phyloP scores from a whole-genome alignment of 805 yeast genomes.

The Candida ortonii region DNA sequence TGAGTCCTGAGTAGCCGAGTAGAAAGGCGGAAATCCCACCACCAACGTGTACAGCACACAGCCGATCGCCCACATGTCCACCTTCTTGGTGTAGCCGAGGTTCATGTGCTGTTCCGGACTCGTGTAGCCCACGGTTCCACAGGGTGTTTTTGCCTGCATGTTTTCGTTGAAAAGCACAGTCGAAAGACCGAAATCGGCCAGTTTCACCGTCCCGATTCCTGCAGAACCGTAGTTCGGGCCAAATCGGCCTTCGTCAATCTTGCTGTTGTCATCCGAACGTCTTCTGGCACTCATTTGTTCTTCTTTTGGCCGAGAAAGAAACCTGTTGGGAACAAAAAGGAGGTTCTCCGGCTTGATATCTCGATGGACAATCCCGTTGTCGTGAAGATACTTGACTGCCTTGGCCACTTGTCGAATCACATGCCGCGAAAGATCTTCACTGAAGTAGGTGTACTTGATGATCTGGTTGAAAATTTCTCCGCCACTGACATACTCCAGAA shows the following conservation, averaged over 20 bases:
- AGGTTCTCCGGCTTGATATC: slow-evolving; percentile 83
- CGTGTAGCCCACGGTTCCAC: slow-evolving; percentile 75
- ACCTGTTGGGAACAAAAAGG: slow-evolving; percentile 55
- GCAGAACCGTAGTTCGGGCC: slow-evolving; percentile 56
- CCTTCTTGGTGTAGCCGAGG: slow-evolving; percentile 60
- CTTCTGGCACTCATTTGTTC: slow-evolving; percentile 46
- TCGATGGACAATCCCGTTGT: slow-evolving; percentile 71
- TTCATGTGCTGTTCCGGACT: slow-evolving; percentile 68
- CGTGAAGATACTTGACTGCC: slow-evolving; percentile 69
- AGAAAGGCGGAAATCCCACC: slow-evolving; percentile 75
- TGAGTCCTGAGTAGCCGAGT: slow-evolving; percentile 59
- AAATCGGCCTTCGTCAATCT: slow-evolving; percentile 62
- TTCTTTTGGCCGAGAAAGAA: slow-evolving; percentile 37
- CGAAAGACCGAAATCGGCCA: slow-evolving; percentile 71
- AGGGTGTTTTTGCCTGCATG: slow-evolving; percentile 61
- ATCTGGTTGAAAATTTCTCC: slow-evolving; percentile 82
- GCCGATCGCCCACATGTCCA: slow-evolving; percentile 73
- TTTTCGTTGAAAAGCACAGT: slow-evolving; percentile 46
- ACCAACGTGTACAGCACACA: slow-evolving; percentile 66
- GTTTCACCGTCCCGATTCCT: slow-evolving; percentile 58
- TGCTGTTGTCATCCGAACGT: slow-evolving; percentile 55
- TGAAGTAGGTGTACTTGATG: slow-evolving; percentile 71
- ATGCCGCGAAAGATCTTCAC: slow-evolving; percentile 70
- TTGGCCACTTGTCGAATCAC: slow-evolving; percentile 69
- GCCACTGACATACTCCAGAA: slow-evolving; percentile 68